Conservation (phyloP, 495 filamentous ascomycete species). For the Cercophora samala region DNA sequence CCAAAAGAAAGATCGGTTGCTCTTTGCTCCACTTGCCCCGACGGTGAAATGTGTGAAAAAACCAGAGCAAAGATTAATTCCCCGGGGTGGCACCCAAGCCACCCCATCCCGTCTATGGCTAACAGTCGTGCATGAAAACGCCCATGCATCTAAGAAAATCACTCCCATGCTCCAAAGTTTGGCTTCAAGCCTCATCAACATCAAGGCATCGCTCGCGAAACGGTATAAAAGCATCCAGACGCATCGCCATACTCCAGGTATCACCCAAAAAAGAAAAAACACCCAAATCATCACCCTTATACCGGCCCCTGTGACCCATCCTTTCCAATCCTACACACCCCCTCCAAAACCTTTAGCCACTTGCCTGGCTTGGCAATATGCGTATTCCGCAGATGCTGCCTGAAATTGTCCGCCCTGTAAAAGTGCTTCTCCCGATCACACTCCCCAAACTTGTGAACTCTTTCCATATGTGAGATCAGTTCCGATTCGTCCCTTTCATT, state of each 20-base stretch:
- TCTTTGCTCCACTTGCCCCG: too few relatives aligned
- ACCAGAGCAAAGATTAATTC: neutral
- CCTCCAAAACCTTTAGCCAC: conserved; percentile 34
- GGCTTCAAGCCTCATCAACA: neutral
- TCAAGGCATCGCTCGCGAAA: neutral
- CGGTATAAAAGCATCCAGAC: neutral
- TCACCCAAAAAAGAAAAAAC: neutral
- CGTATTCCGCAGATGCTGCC: conserved; percentile 84
- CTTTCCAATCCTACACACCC: conserved; percentile 15
- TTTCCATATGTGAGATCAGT: conserved; percentile 62
- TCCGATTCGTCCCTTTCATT: neutral
- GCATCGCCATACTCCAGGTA: neutral
- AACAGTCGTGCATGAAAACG: neutral
- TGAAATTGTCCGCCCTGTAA: conserved; percentile 82
- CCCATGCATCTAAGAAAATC: neutral
- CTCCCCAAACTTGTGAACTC: conserved; percentile 75
- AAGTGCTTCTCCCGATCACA: conserved; percentile 87
- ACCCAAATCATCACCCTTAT: neutral
- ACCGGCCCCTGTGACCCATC: neutral
- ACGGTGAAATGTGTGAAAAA: neutral
- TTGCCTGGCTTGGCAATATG: conserved; percentile 45
- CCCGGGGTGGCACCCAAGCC: neutral
- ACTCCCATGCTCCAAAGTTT: neutral
- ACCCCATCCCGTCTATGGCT: neutral
- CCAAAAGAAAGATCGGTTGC: too few relatives aligned